A percentile compares a stretch with the other conserved stretches of the same genome.
phyloP scores from a whole-genome alignment of 2,329 filamentous ascomycete species.

The Claviceps capensis region DNA sequence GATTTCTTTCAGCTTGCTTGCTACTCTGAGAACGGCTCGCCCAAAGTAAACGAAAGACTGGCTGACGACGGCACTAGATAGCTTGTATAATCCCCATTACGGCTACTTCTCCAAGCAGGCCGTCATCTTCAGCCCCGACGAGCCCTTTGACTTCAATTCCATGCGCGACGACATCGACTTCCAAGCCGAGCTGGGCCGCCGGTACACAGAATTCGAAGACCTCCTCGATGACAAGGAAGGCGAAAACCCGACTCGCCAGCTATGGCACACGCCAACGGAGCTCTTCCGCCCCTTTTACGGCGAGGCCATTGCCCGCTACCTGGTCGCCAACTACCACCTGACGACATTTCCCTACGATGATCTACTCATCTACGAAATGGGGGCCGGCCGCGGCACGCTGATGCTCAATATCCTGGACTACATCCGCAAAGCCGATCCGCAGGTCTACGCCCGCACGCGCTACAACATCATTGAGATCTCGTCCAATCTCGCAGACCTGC shows the following conservation, averaged over 20 bases:
- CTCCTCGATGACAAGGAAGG: slow-evolving; percentile 56
- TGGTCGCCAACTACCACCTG: slow-evolving; percentile 91
- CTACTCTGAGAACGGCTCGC: too few species aligned
- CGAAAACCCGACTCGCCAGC: slow-evolving; percentile 62
- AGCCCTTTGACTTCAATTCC: slow-evolving; percentile 75
- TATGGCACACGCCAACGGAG: slow-evolving; percentile 98
- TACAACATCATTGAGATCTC: slow-evolving; percentile 97
- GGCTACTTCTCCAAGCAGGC: slow-evolving; percentile 95
- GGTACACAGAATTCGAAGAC: slow-evolving; percentile 87
- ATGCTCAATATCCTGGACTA: slow-evolving; percentile 98
- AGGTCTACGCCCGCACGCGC: slow-evolving; percentile 85
- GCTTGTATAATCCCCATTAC: slow-evolving; percentile 85
- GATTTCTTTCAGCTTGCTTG: too few species aligned
- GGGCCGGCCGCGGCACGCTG: slow-evolving; percentile 88
- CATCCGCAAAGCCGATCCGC: slow-evolving; percentile 76
- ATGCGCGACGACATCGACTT: slow-evolving; percentile 81
- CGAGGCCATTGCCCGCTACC: slow-evolving; percentile 90
- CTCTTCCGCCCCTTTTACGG: slow-evolving; percentile 94
- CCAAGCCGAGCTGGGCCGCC: slow-evolving; percentile 57
- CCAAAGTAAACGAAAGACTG: neutral
- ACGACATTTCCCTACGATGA: slow-evolving; percentile 92
- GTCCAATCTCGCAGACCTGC: slow-evolving; percentile 61
- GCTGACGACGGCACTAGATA: slow-evolving; percentile 43
- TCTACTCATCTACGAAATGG: slow-evolving; percentile 97
- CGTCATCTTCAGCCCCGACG: slow-evolving; percentile 86